These are phyloP conservation scores for Colletotrichum sp. DNA, from an alignment of 2,329 filamentous ascomycete species.

Conservation along the genomic window DNA sequence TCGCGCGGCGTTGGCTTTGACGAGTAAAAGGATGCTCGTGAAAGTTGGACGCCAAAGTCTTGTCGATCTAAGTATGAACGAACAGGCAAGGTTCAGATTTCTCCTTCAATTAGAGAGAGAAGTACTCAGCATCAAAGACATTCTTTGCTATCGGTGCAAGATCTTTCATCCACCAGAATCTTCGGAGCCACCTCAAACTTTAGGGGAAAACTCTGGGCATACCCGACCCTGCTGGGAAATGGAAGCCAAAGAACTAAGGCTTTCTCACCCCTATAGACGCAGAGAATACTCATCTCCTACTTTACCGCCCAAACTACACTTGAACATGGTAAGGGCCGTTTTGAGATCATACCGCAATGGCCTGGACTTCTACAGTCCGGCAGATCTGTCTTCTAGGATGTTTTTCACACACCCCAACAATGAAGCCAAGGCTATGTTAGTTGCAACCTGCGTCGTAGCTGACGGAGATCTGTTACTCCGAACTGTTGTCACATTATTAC, in stretches of 20 bases:
- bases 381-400: neutral
- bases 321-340: fast-evolving
- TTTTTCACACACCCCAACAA: fast-evolving
- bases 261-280: too few species aligned
- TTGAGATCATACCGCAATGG: fast-evolving
- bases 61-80: too few species aligned
- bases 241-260: too few species aligned
- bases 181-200: neutral
- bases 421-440: fast-evolving
- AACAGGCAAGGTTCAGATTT: too few species aligned
- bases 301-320: neutral
- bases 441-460: fast-evolving
- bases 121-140: fast-evolving
- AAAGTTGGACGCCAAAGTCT: neutral
- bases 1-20: fast-evolving
- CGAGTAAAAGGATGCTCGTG: neutral
- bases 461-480: fast-evolving
- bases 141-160: neutral
- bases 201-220: fast-evolving
- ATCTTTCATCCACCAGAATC: neutral
- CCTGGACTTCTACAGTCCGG: fast-evolving
- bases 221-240: neutral
- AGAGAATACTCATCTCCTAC: neutral
- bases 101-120: fast-evolving
- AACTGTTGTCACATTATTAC: neutral